Conservation (phyloP, 78 protist genomes). For the Corallochytrium limacisporum region DNA sequence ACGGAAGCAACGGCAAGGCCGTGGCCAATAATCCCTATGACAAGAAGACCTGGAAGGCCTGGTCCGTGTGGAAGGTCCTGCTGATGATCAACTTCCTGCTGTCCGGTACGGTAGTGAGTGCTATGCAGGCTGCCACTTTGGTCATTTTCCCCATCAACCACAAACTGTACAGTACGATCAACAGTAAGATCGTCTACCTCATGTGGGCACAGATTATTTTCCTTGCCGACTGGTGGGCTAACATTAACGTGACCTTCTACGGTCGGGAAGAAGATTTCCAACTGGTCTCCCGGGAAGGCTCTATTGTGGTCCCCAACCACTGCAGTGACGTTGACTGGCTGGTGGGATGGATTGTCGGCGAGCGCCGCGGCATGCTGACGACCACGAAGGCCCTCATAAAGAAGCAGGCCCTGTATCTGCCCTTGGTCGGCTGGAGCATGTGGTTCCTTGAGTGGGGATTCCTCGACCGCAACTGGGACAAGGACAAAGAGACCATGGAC, state of each 20-base stretch:
- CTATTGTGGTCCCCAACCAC: not conserved
- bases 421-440: conserved; percentile 12
- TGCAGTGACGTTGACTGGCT: conserved; percentile 22
- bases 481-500: not conserved
- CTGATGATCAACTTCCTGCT: no score
- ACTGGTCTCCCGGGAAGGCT: not conserved
- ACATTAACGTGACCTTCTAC: not conserved
- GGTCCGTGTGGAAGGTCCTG: no score
- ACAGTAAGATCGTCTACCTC: not conserved
- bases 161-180: no score
- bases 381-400: conserved; percentile 20
- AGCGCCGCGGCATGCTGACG: not conserved
- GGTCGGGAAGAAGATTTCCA: not conserved
- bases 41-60: no score
- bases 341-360: conserved; percentile 25
- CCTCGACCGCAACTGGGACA: conserved; percentile 1
- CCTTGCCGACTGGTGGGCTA: conserved; percentile 17
- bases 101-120: no score
- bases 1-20: no score
- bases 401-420: conserved; percentile 8
- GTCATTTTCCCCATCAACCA: no score
- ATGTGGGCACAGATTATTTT: conserved; percentile 1
- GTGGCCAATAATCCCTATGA: no score
- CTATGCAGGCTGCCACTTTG: no score
- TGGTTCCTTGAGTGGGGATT: not conserved